A percentile compares a stretch with the other conserved stretches of the same genome.
phyloP scores from a whole-genome alignment of 768 basidiomycete genomes.

The Tylopilus balloui region DNA sequence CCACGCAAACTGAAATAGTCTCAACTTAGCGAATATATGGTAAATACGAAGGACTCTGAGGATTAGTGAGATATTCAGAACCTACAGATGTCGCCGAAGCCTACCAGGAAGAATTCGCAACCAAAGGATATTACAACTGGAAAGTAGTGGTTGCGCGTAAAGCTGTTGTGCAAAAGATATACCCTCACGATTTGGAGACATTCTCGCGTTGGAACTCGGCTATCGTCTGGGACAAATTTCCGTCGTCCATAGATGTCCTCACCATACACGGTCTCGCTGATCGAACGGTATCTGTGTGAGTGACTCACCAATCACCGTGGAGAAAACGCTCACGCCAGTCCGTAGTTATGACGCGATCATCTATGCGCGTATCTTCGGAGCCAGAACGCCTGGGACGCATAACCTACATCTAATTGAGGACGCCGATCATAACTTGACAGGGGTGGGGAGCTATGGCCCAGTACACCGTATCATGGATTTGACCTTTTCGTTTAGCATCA shows the following conservation, averaged over 20 bases:
- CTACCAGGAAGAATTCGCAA: slow-evolving; percentile 50
- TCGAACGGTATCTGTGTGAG: slow-evolving; percentile 64
- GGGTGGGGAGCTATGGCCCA: slow-evolving; percentile 32
- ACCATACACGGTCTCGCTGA: slow-evolving; percentile 76
- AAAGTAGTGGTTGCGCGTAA: slow-evolving; percentile 64
- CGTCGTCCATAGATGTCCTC: slow-evolving; percentile 57
- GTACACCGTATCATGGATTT: neutral
- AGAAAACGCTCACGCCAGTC: neutral
- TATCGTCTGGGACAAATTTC: slow-evolving; percentile 66
- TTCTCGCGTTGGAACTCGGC: slow-evolving; percentile 66
- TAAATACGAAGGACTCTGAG: slow-evolving; percentile 2
- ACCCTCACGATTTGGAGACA: slow-evolving; percentile 53
- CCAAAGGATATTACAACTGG: slow-evolving; percentile 60
- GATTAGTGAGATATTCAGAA: slow-evolving; percentile 1
- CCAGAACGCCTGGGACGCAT: slow-evolving; percentile 62
- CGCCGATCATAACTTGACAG: slow-evolving; percentile 77
- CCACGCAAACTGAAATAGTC: slow-evolving; percentile 2
- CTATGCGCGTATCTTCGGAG: slow-evolving; percentile 57
- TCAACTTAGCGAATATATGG: slow-evolving; percentile 26
- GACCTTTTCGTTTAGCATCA: slow-evolving; percentile 38
- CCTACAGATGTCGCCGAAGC: slow-evolving; percentile 18
- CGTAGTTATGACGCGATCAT: slow-evolving; percentile 67
- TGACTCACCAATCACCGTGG: slow-evolving; percentile 7
- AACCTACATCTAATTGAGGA: slow-evolving; percentile 65
- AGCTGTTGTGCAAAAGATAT: slow-evolving; percentile 46